A percentile compares a stretch with the other conserved stretches of the same genome.
phyloP scores from a whole-genome alignment of 495 filamentous ascomycete species.

The Friedmanniomyces simplex region DNA sequence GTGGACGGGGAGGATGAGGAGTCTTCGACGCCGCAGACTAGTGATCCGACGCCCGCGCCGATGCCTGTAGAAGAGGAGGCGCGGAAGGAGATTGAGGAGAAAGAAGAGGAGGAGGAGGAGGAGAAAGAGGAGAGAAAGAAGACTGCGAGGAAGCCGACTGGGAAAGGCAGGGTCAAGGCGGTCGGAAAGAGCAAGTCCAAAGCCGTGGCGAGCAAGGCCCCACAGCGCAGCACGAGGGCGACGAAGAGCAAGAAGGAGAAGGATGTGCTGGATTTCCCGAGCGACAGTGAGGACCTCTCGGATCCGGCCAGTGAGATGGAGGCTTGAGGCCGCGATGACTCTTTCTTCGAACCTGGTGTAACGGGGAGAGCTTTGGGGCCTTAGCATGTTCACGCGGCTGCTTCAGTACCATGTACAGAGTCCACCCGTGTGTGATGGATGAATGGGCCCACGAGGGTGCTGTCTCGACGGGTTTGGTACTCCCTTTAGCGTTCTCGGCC shows the following conservation, averaged over 20 bases:
- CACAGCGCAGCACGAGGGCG: background rate
- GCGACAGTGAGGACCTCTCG: slow-evolving; percentile 18
- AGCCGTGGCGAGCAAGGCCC: background rate
- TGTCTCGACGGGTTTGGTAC: too few species aligned
- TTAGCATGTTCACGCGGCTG: background rate
- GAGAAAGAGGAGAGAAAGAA: background rate
- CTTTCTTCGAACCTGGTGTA: too few species aligned
- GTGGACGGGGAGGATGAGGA: slow-evolving; percentile 10
- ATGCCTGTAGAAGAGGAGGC: slow-evolving; percentile 4
- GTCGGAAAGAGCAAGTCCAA: background rate
- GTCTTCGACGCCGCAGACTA: slow-evolving; percentile 12
- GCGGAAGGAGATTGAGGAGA: background rate
- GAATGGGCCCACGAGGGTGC: too few species aligned
- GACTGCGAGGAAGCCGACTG: background rate
- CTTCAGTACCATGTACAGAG: background rate
- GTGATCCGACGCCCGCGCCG: slow-evolving; percentile 8
- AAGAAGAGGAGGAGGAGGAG: background rate
- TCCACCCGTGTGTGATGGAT: background rate
- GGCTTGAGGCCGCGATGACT: background rate
- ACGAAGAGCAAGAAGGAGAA: slow-evolving; percentile 14
- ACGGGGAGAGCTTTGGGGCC: background rate
- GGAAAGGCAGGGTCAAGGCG: background rate
- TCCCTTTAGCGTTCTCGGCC: too few species aligned
- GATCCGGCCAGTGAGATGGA: slow-evolving; percentile 13
- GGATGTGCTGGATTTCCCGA: slow-evolving; percentile 13